These are phyloP conservation scores for Ganoderma sp. DNA, from an alignment of 1,284 basidiomycete species.

Conservation along the genomic window DNA sequence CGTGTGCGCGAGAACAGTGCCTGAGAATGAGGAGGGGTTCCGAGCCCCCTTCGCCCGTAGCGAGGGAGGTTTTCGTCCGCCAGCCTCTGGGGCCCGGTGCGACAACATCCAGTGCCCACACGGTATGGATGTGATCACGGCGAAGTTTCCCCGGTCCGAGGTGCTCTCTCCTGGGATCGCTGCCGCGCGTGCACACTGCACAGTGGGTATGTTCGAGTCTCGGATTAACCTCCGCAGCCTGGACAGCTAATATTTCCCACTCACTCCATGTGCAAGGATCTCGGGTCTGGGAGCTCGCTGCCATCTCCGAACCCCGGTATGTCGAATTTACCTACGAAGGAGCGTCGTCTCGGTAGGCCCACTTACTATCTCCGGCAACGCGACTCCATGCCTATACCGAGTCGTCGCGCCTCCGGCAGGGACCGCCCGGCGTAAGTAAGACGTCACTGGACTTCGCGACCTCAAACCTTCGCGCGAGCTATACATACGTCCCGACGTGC, in stretches of 20 bases:
- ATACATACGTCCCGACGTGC: neutral
- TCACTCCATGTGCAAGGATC: neutral
- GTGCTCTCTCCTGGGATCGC: neutral
- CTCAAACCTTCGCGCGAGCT: neutral
- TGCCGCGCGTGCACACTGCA: neutral
- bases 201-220: neutral
- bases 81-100: no score
- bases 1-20: neutral
- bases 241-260: neutral
- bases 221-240: neutral
- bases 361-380: neutral
- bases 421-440: neutral
- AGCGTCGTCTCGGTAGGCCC: neutral
- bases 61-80: neutral
- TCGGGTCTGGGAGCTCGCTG: neutral
- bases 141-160: conserved; percentile 1
- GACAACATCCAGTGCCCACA: neutral
- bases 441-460: neutral
- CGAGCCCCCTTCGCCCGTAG: neutral
- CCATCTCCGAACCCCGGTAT: neutral
- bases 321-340: neutral
- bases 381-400: neutral
- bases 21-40: neutral
- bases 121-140: no score
- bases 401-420: neutral